phyloP scores from a whole-genome alignment of 176 grass and related monocot species.

The Cenchrus purpureus region DNA sequence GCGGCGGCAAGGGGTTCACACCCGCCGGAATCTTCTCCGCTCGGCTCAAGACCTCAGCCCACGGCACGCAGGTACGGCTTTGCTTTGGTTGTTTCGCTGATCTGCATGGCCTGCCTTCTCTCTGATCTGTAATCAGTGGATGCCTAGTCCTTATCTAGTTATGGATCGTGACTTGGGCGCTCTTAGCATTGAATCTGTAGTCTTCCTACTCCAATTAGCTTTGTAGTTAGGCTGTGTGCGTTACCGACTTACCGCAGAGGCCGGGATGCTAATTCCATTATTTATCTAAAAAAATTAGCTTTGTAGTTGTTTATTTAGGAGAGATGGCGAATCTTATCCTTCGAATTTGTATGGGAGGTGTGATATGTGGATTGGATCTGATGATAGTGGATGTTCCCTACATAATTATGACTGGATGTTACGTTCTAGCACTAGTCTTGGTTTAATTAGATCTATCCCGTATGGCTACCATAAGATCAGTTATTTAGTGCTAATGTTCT shows the following conservation, averaged over 20 bases:
- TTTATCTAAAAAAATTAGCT: not conserved
- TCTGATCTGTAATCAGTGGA: conserved; percentile 13
- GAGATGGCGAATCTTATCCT: not conserved
- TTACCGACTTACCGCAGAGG: too few relatives aligned
- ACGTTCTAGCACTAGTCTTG: not conserved
- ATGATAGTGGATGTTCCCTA: not conserved
- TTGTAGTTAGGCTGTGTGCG: not conserved
- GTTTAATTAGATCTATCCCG: not conserved
- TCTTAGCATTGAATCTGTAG: not conserved
- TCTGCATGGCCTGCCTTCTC: not conserved
- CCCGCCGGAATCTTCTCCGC: conserved; percentile 81
- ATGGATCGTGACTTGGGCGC: not conserved
- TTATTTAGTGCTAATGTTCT: not conserved
- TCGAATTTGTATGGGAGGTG: not conserved
- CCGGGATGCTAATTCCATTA: too few relatives aligned
- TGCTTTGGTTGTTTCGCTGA: not conserved
- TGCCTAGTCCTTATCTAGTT: not conserved
- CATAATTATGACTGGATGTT: not conserved
- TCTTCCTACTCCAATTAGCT: not conserved
- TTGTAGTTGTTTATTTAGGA: not conserved
- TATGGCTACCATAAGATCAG: not conserved
- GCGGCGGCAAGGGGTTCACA: conserved; percentile 56
- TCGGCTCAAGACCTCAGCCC: conserved; percentile 83
- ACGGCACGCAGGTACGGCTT: conserved; percentile 67
- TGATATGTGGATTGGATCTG: conserved; percentile 36